Evolutionary conservation across 495 filamentous ascomycete species (phyloP).

Genomic region (Talaromyces wortmannii): DNA sequence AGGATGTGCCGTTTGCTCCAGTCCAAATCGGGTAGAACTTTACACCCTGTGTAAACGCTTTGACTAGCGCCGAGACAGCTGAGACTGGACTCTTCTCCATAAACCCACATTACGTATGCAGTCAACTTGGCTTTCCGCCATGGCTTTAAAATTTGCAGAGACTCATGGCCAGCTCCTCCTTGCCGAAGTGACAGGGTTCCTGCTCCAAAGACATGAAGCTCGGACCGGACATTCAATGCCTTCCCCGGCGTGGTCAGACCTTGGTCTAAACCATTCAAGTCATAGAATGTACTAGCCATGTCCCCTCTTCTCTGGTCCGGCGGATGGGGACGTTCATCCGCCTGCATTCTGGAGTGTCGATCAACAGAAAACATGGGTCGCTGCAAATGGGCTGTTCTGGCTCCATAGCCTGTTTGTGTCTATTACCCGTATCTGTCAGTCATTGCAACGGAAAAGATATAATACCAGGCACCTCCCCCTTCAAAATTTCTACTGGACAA

Average conservation of each 20-base stretch:
- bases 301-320: neutral
- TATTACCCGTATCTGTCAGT: neutral
- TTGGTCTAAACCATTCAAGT: neutral
- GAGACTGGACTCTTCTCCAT: neutral
- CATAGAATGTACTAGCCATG: neutral
- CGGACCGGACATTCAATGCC: neutral
- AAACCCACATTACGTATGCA: neutral
- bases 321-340: neutral
- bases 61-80: neutral
- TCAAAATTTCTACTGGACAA: neutral
- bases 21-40: too few species aligned
- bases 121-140: neutral
- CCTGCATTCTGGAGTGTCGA: neutral
- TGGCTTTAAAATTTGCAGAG: conserved; percentile 3
- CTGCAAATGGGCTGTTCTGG: neutral
- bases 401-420: neutral
- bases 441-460: neutral
- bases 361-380: neutral
- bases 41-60: too few species aligned
- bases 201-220: neutral
- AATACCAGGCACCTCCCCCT: neutral
- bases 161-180: conserved; percentile 3
- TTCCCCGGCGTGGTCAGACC: conserved; percentile 1
- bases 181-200: neutral
- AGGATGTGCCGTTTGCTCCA: too few species aligned